phyloP scores from a whole-genome alignment of 2,329 filamentous ascomycete species.

The Phyllosticta citriasiana region DNA sequence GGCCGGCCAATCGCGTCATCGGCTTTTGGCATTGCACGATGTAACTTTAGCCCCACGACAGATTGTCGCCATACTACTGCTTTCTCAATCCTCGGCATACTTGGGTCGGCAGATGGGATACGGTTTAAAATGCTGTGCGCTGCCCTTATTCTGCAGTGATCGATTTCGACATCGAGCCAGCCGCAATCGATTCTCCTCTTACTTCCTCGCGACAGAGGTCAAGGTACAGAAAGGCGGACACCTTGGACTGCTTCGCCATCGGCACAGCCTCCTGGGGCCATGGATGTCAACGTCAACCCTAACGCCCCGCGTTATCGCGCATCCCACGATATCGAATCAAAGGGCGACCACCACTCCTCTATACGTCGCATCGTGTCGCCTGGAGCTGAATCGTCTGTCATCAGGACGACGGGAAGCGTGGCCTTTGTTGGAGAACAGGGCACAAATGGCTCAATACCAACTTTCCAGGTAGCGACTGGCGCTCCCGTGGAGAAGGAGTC shows the following conservation, averaged over 20 bases:
- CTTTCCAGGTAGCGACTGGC: constrained; percentile 52
- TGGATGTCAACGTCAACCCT: not conserved
- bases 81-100: not conserved
- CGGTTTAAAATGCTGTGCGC: not conserved
- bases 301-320: not conserved
- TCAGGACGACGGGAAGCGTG: constrained; percentile 29
- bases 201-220: not conserved
- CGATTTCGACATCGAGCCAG: not conserved
- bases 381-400: not conserved
- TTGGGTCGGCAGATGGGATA: not conserved
- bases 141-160: not conserved
- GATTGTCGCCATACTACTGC: not conserved
- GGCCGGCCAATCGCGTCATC: constrained; percentile 9
- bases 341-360: not conserved
- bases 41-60: not conserved
- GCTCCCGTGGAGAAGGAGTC: constrained; percentile 51
- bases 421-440: constrained; percentile 35
- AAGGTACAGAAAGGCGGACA: not conserved
- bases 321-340: not conserved
- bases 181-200: not conserved
- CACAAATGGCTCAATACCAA: constrained; percentile 40
- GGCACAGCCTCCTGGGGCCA: not conserved
- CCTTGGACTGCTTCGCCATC: not conserved
- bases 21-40: constrained; percentile 9
- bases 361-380: constrained; percentile 4